Conservation (phyloP, 495 filamentous ascomycete genomes). For the Aspergillus steynii region DNA sequence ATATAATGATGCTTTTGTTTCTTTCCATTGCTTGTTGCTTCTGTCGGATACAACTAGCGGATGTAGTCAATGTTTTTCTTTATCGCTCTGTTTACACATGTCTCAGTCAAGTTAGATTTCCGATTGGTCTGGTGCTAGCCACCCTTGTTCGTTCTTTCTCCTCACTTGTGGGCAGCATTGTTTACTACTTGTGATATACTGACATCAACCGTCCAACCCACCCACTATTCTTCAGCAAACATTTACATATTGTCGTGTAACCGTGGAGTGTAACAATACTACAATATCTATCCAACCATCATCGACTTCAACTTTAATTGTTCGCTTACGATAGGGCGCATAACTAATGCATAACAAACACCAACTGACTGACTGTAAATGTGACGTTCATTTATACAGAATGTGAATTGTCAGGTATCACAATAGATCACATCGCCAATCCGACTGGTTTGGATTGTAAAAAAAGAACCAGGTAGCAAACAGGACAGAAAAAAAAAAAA, state of each 20-base stretch:
- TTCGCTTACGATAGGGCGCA: too few relatives aligned
- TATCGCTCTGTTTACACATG: background rate
- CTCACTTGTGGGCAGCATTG: background rate
- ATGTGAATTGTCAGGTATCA: too few relatives aligned
- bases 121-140: background rate
- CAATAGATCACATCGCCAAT: too few relatives aligned
- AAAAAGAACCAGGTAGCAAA: too few relatives aligned
- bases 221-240: too few relatives aligned
- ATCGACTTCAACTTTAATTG: background rate
- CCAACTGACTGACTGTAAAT: too few relatives aligned
- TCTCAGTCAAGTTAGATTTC: background rate
- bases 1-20: constrained; percentile 3
- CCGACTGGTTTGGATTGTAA: too few relatives aligned
- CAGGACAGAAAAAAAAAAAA: too few relatives aligned
- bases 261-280: background rate
- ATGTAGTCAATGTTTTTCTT: background rate
- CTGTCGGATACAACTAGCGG: background rate
- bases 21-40: background rate
- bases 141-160: background rate
- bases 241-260: background rate
- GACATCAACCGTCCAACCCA: background rate
- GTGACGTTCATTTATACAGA: too few relatives aligned
- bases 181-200: background rate
- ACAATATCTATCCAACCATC: background rate
- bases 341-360: too few relatives aligned